A percentile compares a stretch with the other conserved stretches of the same genome.
phyloP scores from a whole-genome alignment of 768 basidiomycete species.

The Lactarius pseudohatsudake region DNA sequence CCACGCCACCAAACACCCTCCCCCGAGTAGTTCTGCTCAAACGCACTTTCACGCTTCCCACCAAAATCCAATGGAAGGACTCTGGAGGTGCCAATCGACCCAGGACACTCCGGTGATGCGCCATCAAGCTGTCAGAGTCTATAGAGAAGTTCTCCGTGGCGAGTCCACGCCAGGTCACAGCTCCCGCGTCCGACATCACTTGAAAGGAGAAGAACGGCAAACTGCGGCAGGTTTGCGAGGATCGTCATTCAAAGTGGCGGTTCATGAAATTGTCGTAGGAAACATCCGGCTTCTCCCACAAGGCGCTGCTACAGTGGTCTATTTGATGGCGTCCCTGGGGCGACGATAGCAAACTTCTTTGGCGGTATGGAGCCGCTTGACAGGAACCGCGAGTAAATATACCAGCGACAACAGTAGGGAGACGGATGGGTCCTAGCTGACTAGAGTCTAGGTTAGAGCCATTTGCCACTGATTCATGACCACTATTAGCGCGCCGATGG shows the following conservation, averaged over 20 bases:
- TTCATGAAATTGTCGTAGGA: constrained; percentile 8
- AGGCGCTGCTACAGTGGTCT: background rate
- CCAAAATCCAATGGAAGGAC: constrained; percentile 12
- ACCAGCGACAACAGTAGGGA: background rate
- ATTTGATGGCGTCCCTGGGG: constrained; percentile 6
- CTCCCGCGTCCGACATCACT: background rate
- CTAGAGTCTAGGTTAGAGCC: background rate
- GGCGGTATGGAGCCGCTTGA: background rate
- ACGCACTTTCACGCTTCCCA: constrained; percentile 3
- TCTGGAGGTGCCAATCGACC: constrained; percentile 13
- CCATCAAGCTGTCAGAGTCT: constrained; percentile 16
- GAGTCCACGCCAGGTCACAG: constrained; percentile 1
- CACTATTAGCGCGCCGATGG: background rate
- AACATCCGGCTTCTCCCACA: background rate
- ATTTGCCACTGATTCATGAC: no score
- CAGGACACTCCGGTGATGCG: constrained; percentile 9
- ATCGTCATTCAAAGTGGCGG: constrained; percentile 17
- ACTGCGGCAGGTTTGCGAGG: constrained; percentile 10
- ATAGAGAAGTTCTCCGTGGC: constrained; percentile 2
- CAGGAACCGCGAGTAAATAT: background rate
- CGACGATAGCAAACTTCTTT: background rate
- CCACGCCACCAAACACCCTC: background rate
- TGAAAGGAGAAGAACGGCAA: constrained; percentile 11
- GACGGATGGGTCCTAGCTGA: background rate
- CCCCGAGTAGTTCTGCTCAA: constrained; percentile 7